Base-by-base conservation (phyloP, 176 grass and related monocot species). In the Oryza rufipogon region DNA sequence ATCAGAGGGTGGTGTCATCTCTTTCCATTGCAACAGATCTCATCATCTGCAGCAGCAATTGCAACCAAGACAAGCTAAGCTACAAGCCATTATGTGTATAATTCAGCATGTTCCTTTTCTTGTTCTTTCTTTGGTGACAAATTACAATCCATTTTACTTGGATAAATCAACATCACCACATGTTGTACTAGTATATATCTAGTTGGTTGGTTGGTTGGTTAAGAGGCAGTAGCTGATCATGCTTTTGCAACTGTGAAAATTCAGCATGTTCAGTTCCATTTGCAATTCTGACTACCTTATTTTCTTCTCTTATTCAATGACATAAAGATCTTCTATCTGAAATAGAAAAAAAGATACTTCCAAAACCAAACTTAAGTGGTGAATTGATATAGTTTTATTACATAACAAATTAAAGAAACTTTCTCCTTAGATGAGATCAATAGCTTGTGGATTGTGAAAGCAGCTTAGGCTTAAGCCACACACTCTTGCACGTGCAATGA, bases 401-500 rank as follows among this genome's bases (percentile, higher is more conserved):
- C 15, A 16, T 52, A 58, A 58, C 17, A 56, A 56, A 58, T n/a
- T n/a, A 63, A 63, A 63, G 58, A 23, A 63, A 23, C 58, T 63
- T 63, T 63, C 58, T 23, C 58, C 58, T 23, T 23, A 10, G 20
- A 63, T 63, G 8, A 63, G n/a, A 63, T 63, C 58, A 63, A 63
- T 67, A 32, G 22, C n/a, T 72, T 17, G 77, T 78, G 73, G 77
- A 52, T 88, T 54, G 58, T 52, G 80, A 73, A 45, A 66, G 74
- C 66, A 78, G 51, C 61, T 67, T 74, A 52, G 44, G 79, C 79
- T 86, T 86, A 72, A 82, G 77, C 47, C 13, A 67, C 83, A 86
- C 88, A 86, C 67, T 83, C 73, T 25, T 72, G 73, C 83, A 90
- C 73, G 73, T 82, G 88, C 78, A 67, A 78, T 14, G 69, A 84